Percentiles rank a stretch among this genome's conserved stretches.
Conservation (phyloP, 257 asterid genomes). For the Marsdenia floribunda region DNA sequence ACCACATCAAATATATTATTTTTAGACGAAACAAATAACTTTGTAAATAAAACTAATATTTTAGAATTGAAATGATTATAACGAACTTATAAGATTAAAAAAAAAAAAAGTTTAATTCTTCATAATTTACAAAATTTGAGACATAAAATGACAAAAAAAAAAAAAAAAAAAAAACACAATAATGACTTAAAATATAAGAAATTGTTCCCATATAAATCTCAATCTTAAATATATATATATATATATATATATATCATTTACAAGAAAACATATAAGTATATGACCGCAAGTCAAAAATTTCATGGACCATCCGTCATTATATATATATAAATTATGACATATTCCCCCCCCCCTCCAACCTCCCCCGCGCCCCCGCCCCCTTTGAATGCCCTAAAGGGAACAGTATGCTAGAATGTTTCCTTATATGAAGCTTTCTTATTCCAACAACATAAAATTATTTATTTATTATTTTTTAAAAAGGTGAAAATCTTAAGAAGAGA, state of each 20-base stretch:
- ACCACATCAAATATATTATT: no score
- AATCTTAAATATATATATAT: no score
- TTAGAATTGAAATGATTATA: no score
- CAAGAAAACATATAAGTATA: background rate
- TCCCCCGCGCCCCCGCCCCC: no score
- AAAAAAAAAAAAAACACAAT: no score
- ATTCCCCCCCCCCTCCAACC: no score
- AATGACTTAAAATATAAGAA: background rate
- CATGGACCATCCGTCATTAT: conserved; percentile 5
- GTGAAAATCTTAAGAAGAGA: background rate
- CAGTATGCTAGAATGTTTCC: conserved; percentile 23
- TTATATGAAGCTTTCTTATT: conserved; percentile 5
- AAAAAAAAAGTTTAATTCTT: no score
- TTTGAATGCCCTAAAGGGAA: conserved; percentile 8
- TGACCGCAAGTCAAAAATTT: conserved; percentile 1
- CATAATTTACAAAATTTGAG: background rate
- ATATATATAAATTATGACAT: background rate
- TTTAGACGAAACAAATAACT: no score
- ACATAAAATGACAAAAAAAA: background rate
- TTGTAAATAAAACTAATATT: no score
- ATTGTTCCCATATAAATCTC: background rate
- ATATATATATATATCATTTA: background rate
- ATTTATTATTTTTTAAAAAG: no score
- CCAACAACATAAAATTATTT: background rate
- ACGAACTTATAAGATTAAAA: no score